These are phyloP conservation scores for Davidsoniella eucalypti DNA, from an alignment of 2,329 filamentous ascomycete species.

Conservation along the genomic window DNA sequence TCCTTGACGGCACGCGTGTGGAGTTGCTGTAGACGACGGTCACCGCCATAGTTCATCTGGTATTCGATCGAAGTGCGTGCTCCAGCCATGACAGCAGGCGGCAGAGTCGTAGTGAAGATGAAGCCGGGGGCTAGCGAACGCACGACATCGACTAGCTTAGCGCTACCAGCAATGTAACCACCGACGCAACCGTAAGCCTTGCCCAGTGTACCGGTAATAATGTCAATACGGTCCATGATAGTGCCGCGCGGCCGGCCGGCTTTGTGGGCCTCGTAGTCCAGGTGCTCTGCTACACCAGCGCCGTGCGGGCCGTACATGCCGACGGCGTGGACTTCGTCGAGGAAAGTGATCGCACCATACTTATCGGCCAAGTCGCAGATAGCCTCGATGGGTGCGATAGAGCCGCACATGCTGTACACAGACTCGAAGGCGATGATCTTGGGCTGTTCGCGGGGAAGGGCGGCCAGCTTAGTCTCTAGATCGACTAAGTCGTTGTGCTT, in stretches of 20 bases:
- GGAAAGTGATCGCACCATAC: slow-evolving; percentile 92
- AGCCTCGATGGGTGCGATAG: slow-evolving; percentile 84
- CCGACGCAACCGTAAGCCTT: slow-evolving; percentile 97
- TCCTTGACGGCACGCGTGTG: slow-evolving; percentile 93
- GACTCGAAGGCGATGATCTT: slow-evolving; percentile 99
- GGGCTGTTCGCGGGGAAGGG: slow-evolving; percentile 66
- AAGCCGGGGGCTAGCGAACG: slow-evolving; percentile 91
- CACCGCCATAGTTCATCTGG: slow-evolving; percentile 69
- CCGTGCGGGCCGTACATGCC: slow-evolving; percentile 97
- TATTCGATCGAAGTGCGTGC: slow-evolving; percentile 86
- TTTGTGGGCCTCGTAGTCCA: slow-evolving; percentile 78
- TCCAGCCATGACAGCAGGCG: slow-evolving; percentile 92
- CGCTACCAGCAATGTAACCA: slow-evolving; percentile 86
- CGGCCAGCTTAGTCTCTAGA: slow-evolving; percentile 79
- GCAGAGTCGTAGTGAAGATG: slow-evolving; percentile 95
- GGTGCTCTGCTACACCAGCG: slow-evolving; percentile 90
- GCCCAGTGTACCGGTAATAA: slow-evolving; percentile 91
- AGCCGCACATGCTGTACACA: slow-evolving; percentile 98
- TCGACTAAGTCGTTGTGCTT: slow-evolving; percentile 96
- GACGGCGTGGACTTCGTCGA: slow-evolving; percentile 97
- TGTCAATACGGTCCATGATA: slow-evolving; percentile 89
- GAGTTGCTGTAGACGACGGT: slow-evolving; percentile 83
- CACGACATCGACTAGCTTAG: slow-evolving; percentile 77
- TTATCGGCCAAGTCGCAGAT: slow-evolving; percentile 95
- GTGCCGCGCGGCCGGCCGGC: slow-evolving; percentile 62